Base-by-base conservation (phyloP, 2,329 filamentous ascomycete species). In the Calonectria naviculata region DNA sequence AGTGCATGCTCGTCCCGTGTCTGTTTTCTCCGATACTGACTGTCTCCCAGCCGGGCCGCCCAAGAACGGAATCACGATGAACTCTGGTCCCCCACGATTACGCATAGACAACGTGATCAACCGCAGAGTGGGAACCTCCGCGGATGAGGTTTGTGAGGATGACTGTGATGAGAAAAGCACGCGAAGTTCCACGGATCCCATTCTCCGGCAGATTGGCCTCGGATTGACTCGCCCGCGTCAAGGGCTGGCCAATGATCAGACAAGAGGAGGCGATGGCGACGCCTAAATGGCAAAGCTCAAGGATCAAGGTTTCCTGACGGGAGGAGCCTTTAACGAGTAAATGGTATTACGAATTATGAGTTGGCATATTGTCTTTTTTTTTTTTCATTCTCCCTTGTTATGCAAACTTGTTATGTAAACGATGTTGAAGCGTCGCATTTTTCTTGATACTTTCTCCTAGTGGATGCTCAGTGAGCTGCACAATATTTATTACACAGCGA, bases 71-170 rank as follows among this genome's bases (percentile, higher is more conserved):
- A 76, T 78, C 46, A 76, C 74, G 24, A 76, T 83, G 21, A 82
- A 82, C 47, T 83, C 82, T 1, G 82, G 82, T 0, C 82, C 82
- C 19, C 82, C 82, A 2, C 80, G 82, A 17, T 74, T 84, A 17
- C 80, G 82, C 5, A 84, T 84, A 65, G 82, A 84, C 76, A 84
- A 84, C 62, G 75, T 83, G 47, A 83, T 84, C 73, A 84, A 84
- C 65, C 76, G 76, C 49, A 77, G 82, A 41, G 69, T 69, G 60
- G 77, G 76, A 44, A 77, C 77, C 19, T 78, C 71, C 60, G 74
- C 72, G 24, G 74, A 76, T 62, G 77, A 78, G 67, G 75, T 74
- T 24, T 66, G 69, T 7, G 68, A 78, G 13, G 72, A 73, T 5
- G 28, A 24, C 3, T 76, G 71, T 1, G 76, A 77, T 29, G 73